Percentiles rank a stretch among this genome's conserved stretches.
Conservation (phyloP, 1,284 basidiomycete genomes). For the Microbotryum lychnidis-dioicae region DNA sequence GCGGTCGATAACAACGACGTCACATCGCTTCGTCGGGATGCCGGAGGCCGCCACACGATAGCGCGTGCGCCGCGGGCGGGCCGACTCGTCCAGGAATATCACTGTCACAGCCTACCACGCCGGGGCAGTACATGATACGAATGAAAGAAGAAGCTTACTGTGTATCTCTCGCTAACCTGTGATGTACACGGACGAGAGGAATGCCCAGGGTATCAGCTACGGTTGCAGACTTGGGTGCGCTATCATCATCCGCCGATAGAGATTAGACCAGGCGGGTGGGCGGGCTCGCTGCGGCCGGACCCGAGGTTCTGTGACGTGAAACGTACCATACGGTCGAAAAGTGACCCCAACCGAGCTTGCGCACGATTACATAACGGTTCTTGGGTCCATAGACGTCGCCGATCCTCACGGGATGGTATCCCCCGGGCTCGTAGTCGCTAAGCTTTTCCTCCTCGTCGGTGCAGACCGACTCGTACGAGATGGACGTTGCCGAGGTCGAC, state of each 20-base stretch:
- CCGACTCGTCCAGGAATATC: too few species aligned
- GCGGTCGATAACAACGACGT: too few species aligned
- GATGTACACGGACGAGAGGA: neutral
- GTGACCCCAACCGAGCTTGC: constrained; percentile 98
- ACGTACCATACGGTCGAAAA: constrained; percentile 50
- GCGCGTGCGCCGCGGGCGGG: too few species aligned
- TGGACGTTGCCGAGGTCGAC: constrained; percentile 18
- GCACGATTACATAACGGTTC: constrained; percentile 78
- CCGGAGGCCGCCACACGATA: too few species aligned
- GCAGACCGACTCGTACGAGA: constrained; percentile 31
- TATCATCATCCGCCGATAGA: neutral
- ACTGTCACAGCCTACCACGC: too few species aligned
- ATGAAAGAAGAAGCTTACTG: constrained; percentile 1
- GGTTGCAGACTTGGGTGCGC: neutral
- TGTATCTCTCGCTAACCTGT: constrained; percentile 16
- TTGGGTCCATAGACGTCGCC: constrained; percentile 56
- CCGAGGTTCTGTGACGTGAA: neutral
- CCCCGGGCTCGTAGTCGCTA: constrained; percentile 74
- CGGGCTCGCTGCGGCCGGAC: neutral
- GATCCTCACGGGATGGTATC: constrained; percentile 92
- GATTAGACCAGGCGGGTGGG: neutral
- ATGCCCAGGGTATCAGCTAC: neutral
- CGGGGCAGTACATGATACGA: too few species aligned
- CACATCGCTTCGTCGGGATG: too few species aligned
- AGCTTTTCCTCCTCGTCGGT: constrained; percentile 39